phyloP scores from a whole-genome alignment of 164 flowering plant genomes.

The Dillenia turbinata region DNA sequence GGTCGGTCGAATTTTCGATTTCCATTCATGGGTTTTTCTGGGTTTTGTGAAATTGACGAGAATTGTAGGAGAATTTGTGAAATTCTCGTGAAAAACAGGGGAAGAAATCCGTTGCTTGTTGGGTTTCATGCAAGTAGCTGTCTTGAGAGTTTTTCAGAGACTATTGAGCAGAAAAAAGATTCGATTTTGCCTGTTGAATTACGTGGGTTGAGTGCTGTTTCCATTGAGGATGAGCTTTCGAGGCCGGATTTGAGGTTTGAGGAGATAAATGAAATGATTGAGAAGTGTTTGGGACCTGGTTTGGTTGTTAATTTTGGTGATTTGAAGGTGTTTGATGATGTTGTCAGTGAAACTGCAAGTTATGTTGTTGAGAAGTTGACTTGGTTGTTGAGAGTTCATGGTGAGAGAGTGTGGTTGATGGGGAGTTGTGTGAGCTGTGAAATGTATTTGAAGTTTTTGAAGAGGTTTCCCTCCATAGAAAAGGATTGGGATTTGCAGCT shows the following conservation, averaged over 20 bases:
- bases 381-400: constrained; percentile 36
- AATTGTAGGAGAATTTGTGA: constrained; percentile 56
- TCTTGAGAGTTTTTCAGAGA: constrained; percentile 42
- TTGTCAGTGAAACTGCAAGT: constrained; percentile 21
- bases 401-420: constrained; percentile 60
- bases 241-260: constrained; percentile 34
- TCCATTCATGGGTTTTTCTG: constrained; percentile 36
- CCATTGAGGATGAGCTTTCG: constrained; percentile 39
- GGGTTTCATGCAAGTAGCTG: constrained; percentile 61
- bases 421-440: constrained; percentile 59
- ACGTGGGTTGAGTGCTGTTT: constrained; percentile 38
- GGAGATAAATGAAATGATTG: constrained; percentile 32
- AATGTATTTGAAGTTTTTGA: constrained; percentile 54
- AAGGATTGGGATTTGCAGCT: constrained; percentile 86
- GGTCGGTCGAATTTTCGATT: constrained; percentile 32
- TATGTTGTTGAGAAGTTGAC: constrained; percentile 41
- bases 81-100: constrained; percentile 42
- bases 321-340: constrained; percentile 42
- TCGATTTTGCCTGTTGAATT: constrained; percentile 39
- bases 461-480: constrained; percentile 59
- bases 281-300: constrained; percentile 35
- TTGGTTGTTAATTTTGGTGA: constrained; percentile 70
- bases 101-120: constrained; percentile 75
- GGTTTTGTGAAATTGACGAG: constrained; percentile 30
- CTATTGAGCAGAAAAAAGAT: constrained; percentile 25